These are phyloP conservation scores for Alternaria atra DNA, from an alignment of 2,329 filamentous ascomycete genomes.

Conservation along the genomic window DNA sequence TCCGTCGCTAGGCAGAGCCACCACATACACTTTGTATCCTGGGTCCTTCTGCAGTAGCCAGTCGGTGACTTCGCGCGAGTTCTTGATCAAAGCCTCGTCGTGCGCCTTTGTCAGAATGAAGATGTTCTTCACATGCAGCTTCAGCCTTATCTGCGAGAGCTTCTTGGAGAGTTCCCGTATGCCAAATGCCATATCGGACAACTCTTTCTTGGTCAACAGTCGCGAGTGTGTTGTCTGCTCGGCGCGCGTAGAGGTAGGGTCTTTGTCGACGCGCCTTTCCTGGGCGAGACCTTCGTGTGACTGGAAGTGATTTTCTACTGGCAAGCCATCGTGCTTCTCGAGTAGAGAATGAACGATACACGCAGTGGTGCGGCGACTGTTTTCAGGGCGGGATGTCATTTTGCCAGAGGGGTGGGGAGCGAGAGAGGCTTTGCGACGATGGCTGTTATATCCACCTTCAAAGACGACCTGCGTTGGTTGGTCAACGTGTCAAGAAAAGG, in stretches of 20 bases:
- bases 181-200: slow-evolving; percentile 96
- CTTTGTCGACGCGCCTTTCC: slow-evolving; percentile 55
- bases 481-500: background rate
- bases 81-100: slow-evolving; percentile 78
- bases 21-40: slow-evolving; percentile 73
- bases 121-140: slow-evolving; percentile 80
- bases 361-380: slow-evolving; percentile 57
- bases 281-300: slow-evolving; percentile 48
- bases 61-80: slow-evolving; percentile 77
- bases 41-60: slow-evolving; percentile 82
- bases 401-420: slow-evolving; percentile 50
- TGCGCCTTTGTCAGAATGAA: slow-evolving; percentile 94
- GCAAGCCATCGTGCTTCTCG: slow-evolving; percentile 53
- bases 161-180: slow-evolving; percentile 90
- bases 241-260: slow-evolving; percentile 42
- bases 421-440: slow-evolving; percentile 69
- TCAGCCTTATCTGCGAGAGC: slow-evolving; percentile 82
- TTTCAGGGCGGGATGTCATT: slow-evolving; percentile 44
- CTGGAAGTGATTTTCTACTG: slow-evolving; percentile 30
- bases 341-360: slow-evolving; percentile 71
- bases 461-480: slow-evolving; percentile 62
- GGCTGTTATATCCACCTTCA: slow-evolving; percentile 57
- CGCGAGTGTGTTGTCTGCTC: slow-evolving; percentile 65
- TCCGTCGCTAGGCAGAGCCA: slow-evolving; percentile 12
- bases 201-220: slow-evolving; percentile 92